A percentile compares a stretch with the other conserved stretches of the same genome.
Evolutionary conservation across 305 asterid species (phyloP).

Genomic region (Solanum hybrid): DNA sequence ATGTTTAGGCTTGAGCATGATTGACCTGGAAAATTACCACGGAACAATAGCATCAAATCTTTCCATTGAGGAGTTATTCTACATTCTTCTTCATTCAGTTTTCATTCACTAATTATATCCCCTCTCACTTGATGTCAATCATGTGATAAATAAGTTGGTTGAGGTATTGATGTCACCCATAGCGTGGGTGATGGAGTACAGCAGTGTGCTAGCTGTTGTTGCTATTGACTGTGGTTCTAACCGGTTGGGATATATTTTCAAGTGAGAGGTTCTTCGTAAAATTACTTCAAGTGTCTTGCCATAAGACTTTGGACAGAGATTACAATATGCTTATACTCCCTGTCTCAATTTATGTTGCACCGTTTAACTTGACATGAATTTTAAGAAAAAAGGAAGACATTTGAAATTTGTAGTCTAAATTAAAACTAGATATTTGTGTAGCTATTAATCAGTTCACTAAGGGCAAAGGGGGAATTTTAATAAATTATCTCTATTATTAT

Average conservation of each 20-base stretch:
- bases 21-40: background rate
- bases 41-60: background rate
- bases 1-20: background rate
- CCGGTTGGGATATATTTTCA: background rate
- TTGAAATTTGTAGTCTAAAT: background rate
- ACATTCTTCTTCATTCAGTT: background rate
- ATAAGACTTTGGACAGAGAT: background rate
- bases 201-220: background rate
- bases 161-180: background rate
- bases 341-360: background rate
- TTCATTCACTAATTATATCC: background rate
- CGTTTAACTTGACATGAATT: background rate
- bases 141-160: background rate
- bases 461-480: background rate
- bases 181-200: background rate
- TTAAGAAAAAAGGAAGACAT: background rate
- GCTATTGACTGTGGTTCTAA: background rate
- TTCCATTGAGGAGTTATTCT: background rate
- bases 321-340: background rate
- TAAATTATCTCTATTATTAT: background rate
- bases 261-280: background rate
- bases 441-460: too few relatives aligned
- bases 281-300: background rate
- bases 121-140: background rate
- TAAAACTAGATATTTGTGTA: background rate